Percentiles rank a stretch among this genome's conserved stretches.
Evolutionary conservation across 2,329 filamentous ascomycete species (phyloP).

Genomic region (Aspergillus sp.): DNA sequence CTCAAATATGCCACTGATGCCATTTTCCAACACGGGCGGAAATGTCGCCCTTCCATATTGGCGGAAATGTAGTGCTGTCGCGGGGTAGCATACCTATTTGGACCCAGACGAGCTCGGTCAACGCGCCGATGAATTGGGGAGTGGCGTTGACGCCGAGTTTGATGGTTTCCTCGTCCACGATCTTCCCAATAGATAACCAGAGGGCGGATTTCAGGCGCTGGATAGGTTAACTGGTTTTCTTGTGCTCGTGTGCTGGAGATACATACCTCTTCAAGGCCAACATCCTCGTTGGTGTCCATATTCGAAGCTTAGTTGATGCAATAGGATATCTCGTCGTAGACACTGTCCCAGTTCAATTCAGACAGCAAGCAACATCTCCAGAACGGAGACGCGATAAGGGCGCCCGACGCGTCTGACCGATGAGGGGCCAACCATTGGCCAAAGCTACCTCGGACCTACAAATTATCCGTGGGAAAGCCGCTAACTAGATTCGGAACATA

Average conservation of each 20-base stretch:
- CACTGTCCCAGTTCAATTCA: too few relatives aligned
- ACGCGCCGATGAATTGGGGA: slow-evolving; percentile 80
- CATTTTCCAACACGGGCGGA: not conserved
- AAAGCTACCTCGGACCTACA: not conserved
- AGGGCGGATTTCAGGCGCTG: slow-evolving; percentile 81
- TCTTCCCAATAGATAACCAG: slow-evolving; percentile 81
- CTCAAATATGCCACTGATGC: not conserved
- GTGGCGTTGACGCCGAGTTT: slow-evolving; percentile 78
- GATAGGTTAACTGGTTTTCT: not conserved
- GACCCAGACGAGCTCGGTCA: slow-evolving; percentile 84
- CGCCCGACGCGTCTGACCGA: not conserved
- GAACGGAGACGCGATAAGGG: not conserved
- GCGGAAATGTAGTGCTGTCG: not conserved
- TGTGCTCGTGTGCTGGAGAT: not conserved
- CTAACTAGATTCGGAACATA: not conserved
- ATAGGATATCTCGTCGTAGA: too few relatives aligned
- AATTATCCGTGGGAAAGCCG: not conserved
- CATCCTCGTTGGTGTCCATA: slow-evolving; percentile 32
- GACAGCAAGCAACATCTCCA: not conserved
- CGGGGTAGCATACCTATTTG: slow-evolving; percentile 66
- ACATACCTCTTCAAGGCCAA: slow-evolving; percentile 35
- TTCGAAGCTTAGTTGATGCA: not conserved
- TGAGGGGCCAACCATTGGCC: not conserved
- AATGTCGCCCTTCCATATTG: not conserved
- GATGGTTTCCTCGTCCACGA: slow-evolving; percentile 81